Evolutionary conservation across 208 protist genomes (phyloP).

Genomic region (Willaertia magna): DNA sequence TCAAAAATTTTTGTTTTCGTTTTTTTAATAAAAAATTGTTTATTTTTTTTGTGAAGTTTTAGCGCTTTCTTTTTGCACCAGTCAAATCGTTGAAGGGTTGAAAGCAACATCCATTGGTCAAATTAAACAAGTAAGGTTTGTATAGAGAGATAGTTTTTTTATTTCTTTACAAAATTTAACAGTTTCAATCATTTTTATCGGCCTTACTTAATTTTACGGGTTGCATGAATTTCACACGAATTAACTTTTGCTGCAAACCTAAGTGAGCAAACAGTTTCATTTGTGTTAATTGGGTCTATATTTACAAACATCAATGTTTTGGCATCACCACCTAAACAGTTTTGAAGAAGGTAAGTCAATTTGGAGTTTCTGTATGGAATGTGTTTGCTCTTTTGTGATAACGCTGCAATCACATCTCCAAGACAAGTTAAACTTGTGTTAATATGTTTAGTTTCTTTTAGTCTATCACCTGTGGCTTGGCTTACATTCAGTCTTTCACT

Average conservation of each 20-base stretch:
- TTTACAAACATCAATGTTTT: constrained; percentile 84
- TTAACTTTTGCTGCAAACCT: constrained; percentile 75
- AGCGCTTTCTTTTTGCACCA: no score
- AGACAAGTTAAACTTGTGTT: constrained; percentile 73
- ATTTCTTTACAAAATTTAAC: background rate
- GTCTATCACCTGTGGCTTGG: constrained; percentile 54
- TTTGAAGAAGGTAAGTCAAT: constrained; percentile 71
- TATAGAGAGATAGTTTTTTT: background rate
- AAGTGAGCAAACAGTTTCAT: constrained; percentile 71
- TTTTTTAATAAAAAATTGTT: no score
- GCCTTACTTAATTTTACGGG: background rate
- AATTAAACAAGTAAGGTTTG: no score
- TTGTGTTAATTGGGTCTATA: constrained; percentile 47
- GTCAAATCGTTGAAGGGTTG: no score
- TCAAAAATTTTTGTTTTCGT: no score
- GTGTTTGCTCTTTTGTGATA: constrained; percentile 59
- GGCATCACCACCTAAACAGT: constrained; percentile 60
- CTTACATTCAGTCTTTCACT: constrained; percentile 73
- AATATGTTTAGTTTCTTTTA: constrained; percentile 74
- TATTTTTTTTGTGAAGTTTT: no score
- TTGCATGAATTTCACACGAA: constrained; percentile 53
- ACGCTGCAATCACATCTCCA: constrained; percentile 67
- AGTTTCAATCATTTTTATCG: background rate
- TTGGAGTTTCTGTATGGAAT: constrained; percentile 75
- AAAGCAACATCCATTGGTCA: no score